These are phyloP conservation scores for Scutellospora calospora DNA, from an alignment of 371 early-diverging fungal genomes.

Conservation along the genomic window DNA sequence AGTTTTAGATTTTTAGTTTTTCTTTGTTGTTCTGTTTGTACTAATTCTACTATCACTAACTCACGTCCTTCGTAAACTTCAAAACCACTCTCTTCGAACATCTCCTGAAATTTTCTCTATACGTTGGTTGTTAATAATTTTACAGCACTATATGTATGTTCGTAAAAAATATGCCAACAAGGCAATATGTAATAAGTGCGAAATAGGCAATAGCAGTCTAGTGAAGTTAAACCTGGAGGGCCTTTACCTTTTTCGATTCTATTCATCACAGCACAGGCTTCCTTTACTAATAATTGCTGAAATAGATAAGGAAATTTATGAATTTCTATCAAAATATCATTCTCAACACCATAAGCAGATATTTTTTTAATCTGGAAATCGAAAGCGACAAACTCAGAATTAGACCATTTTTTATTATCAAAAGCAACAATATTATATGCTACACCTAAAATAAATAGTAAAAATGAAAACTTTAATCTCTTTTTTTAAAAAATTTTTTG, in stretches of 20 bases:
- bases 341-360: background rate
- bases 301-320: constrained; percentile 1
- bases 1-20: background rate
- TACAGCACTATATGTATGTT: too few relatives aligned
- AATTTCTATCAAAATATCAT: constrained; percentile 18
- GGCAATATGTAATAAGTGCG: background rate
- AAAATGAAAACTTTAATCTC: too few relatives aligned
- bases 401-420: background rate
- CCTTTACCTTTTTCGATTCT: constrained; percentile 30
- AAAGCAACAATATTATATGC: too few relatives aligned
- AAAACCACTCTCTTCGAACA: too few relatives aligned
- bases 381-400: background rate
- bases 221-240: constrained; percentile 18
- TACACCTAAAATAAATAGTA: too few relatives aligned
- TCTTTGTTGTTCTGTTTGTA: background rate
- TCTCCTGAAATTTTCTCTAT: background rate
- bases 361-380: background rate
- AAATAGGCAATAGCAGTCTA: background rate
- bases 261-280: background rate
- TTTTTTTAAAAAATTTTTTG: too few relatives aligned
- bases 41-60: background rate
- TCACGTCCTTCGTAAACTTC: background rate
- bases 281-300: constrained; percentile 5
- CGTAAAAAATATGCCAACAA: background rate
- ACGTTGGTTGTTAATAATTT: background rate